Evolutionary conservation across 495 filamentous ascomycete genomes (phyloP).

Genomic region (Glutinoglossum americanum): DNA sequence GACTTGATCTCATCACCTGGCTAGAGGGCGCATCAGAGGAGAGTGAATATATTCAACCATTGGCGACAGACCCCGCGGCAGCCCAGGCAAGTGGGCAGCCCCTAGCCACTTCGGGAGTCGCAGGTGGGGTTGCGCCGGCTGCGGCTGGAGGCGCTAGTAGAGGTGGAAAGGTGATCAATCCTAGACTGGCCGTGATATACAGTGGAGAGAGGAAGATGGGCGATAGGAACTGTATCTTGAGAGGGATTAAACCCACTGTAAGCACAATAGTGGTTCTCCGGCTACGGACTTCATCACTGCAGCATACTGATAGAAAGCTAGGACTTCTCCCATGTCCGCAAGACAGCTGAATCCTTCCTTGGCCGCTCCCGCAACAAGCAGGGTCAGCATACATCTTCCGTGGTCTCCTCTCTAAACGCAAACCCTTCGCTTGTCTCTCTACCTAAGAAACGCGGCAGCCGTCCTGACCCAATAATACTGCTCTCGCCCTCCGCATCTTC

Average conservation of each 20-base stretch:
- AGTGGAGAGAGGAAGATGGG: slow-evolving; percentile 76
- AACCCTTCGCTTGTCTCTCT: slow-evolving; percentile 17
- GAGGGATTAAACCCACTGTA: slow-evolving; percentile 81
- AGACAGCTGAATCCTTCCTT: slow-evolving; percentile 62
- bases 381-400: slow-evolving; percentile 19
- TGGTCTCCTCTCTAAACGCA: slow-evolving; percentile 26
- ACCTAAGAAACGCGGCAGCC: slow-evolving; percentile 30
- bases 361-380: slow-evolving; percentile 30
- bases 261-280: slow-evolving; percentile 13
- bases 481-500: slow-evolving; percentile 96
- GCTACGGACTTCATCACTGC: background rate
- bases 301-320: slow-evolving; percentile 16
- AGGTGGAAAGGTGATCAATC: slow-evolving; percentile 44
- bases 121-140: slow-evolving; percentile 12
- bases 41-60: slow-evolving; percentile 72
- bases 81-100: slow-evolving; percentile 24
- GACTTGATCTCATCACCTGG: slow-evolving; percentile 77
- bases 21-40: slow-evolving; percentile 75
- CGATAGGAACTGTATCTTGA: slow-evolving; percentile 70
- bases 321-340: slow-evolving; percentile 92
- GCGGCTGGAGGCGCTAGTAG: slow-evolving; percentile 23
- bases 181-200: slow-evolving; percentile 68
- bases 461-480: slow-evolving; percentile 87
- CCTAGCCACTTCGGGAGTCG: slow-evolving; percentile 29
- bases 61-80: slow-evolving; percentile 38